Evolutionary conservation across 768 basidiomycete genomes (phyloP), one percentile per base, ranked within the genome.

Genomic region (Termitomyces sp.): DNA sequence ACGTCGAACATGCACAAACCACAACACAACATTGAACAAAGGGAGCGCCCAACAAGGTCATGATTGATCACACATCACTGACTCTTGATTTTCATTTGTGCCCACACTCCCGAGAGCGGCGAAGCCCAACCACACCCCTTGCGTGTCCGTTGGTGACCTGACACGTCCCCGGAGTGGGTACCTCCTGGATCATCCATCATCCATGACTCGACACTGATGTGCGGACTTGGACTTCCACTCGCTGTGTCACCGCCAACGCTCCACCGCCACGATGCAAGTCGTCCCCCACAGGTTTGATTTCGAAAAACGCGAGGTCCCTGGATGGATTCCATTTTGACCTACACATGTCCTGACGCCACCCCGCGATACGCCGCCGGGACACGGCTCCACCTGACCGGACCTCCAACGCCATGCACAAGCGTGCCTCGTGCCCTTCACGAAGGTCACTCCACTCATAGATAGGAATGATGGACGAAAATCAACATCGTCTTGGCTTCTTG

Each of bases 1-100:
- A 55, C 24, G 13, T 39, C 16, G 36, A 54, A 54, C 32, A 2
- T n/a, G n/a, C n/a, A n/a, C n/a, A n/a, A n/a, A n/a, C n/a, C 3
- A 32, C 28, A 44, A 20, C 38, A 46, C 45, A 46, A 46, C n/a
- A 35, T 24, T 28, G 39, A 55, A 55, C 54, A 55, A 55, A 42
- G 54, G 54, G 54, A 55, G 28, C 54, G 12, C 39, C 39, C 12
- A 40, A 55, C 39, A 42, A 55, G 54, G 54, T n/a, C 28, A 39
- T 40, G 36, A 38, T 22, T 35, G 35, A 24, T 51, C n/a, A 20
- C 46, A n/a, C 45, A 24, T 46, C 22, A 28, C 24, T n/a, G 24
- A 16, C 18, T 33, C 16, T 22, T 4, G 6, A 33, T 39, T 4
- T 39, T 13, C 5, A 11, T 4, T 20, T 13, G 8, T 12, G 8